Conservation (phyloP, 2,329 filamentous ascomycete genomes). For the Penicillium olsonii region DNA sequence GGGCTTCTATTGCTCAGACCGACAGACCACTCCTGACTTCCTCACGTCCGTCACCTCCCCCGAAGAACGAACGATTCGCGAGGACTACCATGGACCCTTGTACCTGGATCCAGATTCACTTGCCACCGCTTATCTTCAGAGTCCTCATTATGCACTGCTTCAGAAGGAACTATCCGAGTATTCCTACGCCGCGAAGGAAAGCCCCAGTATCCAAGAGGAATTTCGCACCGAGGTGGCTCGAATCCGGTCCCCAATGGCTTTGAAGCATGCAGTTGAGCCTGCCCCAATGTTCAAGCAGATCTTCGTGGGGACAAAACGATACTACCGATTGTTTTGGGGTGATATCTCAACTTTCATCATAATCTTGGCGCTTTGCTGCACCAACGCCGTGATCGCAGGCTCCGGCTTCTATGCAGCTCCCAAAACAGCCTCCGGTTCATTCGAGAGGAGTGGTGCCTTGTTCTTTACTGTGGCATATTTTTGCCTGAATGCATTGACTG, state of each 20-base stretch:
- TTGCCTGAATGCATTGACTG: neutral
- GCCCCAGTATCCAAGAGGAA: no score
- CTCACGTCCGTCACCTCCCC: slow-evolving; percentile 69
- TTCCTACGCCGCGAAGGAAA: no score
- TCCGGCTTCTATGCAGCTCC: slow-evolving; percentile 2
- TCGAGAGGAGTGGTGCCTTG: slow-evolving; percentile 1
- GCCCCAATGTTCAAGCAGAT: no score
- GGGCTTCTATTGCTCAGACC: slow-evolving; percentile 67
- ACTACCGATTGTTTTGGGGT: neutral
- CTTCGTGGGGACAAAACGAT: no score
- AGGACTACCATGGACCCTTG: neutral
- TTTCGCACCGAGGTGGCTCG: no score
- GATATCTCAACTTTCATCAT: neutral
- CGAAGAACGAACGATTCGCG: slow-evolving; percentile 50
- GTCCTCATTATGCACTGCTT: neutral
- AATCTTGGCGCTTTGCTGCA: neutral
- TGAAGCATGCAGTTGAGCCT: no score
- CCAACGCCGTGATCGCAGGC: neutral
- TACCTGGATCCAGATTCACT: neutral
- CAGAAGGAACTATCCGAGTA: no score
- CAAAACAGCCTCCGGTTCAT: slow-evolving; percentile 1
- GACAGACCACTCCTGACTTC: slow-evolving; percentile 71
- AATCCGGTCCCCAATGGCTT: no score
- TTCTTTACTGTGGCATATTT: slow-evolving; percentile 3
- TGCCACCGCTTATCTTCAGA: neutral